Base-by-base conservation (phyloP, 1,284 basidiomycete species). In the Ceratobasidium sp. region DNA sequence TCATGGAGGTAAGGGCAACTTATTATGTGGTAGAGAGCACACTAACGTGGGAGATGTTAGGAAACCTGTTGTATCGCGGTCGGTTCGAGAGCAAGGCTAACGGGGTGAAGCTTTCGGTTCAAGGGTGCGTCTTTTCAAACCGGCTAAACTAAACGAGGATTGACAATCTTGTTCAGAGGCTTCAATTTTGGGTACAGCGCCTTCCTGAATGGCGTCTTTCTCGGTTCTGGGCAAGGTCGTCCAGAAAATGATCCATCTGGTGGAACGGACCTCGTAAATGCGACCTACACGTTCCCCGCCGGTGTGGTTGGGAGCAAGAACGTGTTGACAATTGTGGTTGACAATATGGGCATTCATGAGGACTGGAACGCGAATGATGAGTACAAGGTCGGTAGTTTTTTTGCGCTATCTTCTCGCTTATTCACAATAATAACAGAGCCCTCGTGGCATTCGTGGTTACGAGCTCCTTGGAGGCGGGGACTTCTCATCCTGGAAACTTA, bases 151-250 rank as follows among this genome's bases (percentile, higher is more conserved):
- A 71, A 71, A 27, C 14, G 16, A 33, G 23, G 23, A 14, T 5
- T 65, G 14, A 54, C 59, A 55, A 46, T 74, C 27, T 52, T 27
- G 33, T 65, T 10, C 62, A 87, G 87, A 16, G 87, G 87, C 12
- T 86, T 83, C 79, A 86, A 85, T 2, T 87, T 85, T 75, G 87
- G 86, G 0, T 87, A 86, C 78, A 86, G 85, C 20, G 86, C 82
- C 0, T 88, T 86, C 83, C 78, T 88, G 48, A 88, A 88, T 80
- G 82, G 82, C 1, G 82, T 84, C 27, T 88, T 87, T 82, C 81
- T 89, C 5, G 87, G 87, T 12, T 86, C 86, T 8, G 86, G 83
- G 27, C 84, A 86, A 79, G 86, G 86, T 8, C 66, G 48, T 14
- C 52, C 68, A 6, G 55, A 52, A n/a, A 46, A 81, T 78, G 20